phyloP scores from a whole-genome alignment of 441 rosid genomes.

The Syzygium syzygioides region DNA sequence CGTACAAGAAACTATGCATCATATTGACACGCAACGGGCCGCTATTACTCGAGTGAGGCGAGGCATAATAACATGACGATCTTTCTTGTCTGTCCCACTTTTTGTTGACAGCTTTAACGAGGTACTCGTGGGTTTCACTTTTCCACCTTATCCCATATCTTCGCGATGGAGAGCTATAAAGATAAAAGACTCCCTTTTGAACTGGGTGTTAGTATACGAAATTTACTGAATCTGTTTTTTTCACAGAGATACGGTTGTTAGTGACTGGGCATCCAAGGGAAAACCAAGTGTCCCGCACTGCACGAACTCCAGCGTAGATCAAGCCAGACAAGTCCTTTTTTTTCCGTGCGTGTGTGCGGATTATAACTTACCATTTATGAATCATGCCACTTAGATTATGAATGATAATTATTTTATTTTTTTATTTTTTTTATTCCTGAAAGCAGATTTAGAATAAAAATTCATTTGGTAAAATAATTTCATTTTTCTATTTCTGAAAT shows the following conservation, averaged over 20 bases:
- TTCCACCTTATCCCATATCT: background rate
- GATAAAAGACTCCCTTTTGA: background rate
- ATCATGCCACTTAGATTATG: background rate
- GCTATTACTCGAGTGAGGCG: background rate
- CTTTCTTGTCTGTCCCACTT: background rate
- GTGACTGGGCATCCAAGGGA: background rate
- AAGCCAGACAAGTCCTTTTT: background rate
- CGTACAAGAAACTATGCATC: background rate
- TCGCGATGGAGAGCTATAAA: background rate
- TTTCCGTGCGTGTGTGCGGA: background rate
- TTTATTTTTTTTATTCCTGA: too few species aligned
- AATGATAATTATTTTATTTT: too few species aligned
- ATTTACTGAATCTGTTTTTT: background rate
- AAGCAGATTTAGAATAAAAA: too few species aligned
- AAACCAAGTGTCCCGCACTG: background rate
- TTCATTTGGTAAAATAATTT: fast-evolving
- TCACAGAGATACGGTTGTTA: background rate
- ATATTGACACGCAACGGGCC: background rate
- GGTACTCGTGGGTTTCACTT: background rate
- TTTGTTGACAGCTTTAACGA: background rate
- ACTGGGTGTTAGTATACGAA: background rate
- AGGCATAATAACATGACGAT: background rate
- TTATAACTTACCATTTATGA: background rate
- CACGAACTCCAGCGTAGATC: background rate
- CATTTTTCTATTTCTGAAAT: too few species aligned